Evolutionary conservation across 371 early-diverging fungal species (phyloP).

Genomic region (Rhizopus microsporus): DNA sequence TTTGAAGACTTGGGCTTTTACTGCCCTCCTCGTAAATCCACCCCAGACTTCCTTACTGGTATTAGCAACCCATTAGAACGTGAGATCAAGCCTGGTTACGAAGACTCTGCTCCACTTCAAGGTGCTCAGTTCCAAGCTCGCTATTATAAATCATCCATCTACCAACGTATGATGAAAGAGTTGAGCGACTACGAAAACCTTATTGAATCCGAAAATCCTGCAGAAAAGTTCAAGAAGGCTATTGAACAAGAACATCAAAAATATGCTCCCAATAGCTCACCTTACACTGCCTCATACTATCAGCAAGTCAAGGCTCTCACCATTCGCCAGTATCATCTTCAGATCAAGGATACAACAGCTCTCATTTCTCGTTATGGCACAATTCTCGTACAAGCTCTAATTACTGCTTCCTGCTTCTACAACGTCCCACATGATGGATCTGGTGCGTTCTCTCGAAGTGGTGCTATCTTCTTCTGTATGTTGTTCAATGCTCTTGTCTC

Average conservation of each 20-base stretch:
- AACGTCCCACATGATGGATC: constrained; percentile 50
- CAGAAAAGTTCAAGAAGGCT: constrained; percentile 56
- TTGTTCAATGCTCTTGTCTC: constrained; percentile 64
- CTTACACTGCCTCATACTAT: constrained; percentile 65
- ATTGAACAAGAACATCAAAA: constrained; percentile 59
- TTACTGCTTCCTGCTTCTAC: constrained; percentile 72
- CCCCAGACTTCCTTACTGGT: constrained; percentile 79
- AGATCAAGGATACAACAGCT: constrained; percentile 50
- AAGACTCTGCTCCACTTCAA: constrained; percentile 51
- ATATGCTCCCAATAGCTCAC: constrained; percentile 53
- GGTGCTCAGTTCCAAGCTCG: constrained; percentile 55
- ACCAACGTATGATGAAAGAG: constrained; percentile 38
- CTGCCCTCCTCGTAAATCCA: constrained; percentile 77
- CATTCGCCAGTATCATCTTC: constrained; percentile 63
- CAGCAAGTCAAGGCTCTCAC: constrained; percentile 66
- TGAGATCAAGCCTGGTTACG: constrained; percentile 54
- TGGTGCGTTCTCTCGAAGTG: constrained; percentile 78
- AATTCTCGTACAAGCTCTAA: constrained; percentile 64
- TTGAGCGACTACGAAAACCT: constrained; percentile 47
- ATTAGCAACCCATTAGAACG: constrained; percentile 67
- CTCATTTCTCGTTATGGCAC: constrained; percentile 63
- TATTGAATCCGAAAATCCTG: constrained; percentile 41
- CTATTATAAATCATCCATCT: constrained; percentile 45
- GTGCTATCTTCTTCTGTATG: constrained; percentile 64
- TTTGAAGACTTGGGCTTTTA: constrained; percentile 64